Evolutionary conservation across 2,329 filamentous ascomycete genomes (phyloP), one percentile per base, ranked within the genome.

Genomic region (Fusarium sp.): DNA sequence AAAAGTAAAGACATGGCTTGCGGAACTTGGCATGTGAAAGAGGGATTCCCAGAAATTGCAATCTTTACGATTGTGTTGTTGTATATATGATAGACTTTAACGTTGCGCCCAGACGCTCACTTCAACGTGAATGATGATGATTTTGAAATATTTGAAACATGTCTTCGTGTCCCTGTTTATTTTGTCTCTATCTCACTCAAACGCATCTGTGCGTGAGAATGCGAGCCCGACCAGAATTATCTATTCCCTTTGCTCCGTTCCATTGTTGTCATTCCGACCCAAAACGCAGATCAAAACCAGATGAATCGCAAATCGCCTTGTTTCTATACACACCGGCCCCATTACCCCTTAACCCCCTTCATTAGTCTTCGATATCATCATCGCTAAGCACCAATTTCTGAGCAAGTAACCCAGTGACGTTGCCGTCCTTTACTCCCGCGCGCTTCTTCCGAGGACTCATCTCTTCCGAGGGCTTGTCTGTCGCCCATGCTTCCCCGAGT

Each of bases 351-450:
- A 16, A 18, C 6, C 46, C 27, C 27, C n/a, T 47, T 55, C 15
- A 58, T 87, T 83, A 83, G 74, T 95, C 92, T 78, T 94, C 92
- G 77, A 96, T 95, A 82, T 96, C 93, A 80, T 96, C 93, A 75
- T 96, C 93, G 73, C 90, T 93, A 43, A 95, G 81, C 46, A 93
- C 88, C 70, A 95, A 81, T 74, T 91, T 92, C 78, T 90, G 88
- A 66, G 89, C 86, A 44, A 85, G 82, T 68, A 86, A 76, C 29
- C 83, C 80, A 4, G 81, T 80, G 46, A 82, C 77, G 12, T 76
- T 78, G 5, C 78, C 71, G 54, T 79, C 66, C 68, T 79, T 78
- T 68, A 84, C 81, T 3, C 81, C 78, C 18, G 79, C 68, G 27
- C 72, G 79, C 75, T 80, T 85, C 79, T 87, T 88, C 44, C 81